phyloP scores from a whole-genome alignment of 176 grass and related monocot species.

The Carex cristatella region DNA sequence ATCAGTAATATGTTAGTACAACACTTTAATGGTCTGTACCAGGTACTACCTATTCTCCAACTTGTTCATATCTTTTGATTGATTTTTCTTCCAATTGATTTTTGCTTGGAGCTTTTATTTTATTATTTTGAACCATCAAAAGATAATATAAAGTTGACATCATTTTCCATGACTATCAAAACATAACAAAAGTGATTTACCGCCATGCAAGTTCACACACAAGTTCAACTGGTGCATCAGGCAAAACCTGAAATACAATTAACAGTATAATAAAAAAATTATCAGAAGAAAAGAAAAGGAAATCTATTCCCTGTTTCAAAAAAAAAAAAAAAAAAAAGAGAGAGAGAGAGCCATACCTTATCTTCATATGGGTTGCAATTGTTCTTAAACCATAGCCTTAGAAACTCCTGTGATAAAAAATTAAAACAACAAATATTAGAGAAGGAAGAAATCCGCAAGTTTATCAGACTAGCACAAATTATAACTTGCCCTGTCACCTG shows the following conservation, averaged over 20 bases:
- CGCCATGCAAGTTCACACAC: slow-evolving; percentile 82
- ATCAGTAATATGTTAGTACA: neutral
- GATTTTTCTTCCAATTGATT: neutral
- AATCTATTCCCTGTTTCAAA: neutral
- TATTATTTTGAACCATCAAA: neutral
- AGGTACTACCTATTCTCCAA: neutral
- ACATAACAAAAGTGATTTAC: slow-evolving; percentile 35
- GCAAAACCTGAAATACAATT: slow-evolving; percentile 56
- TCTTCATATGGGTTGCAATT: slow-evolving; percentile 99
- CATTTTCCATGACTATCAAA: neutral
- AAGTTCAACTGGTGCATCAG: slow-evolving; percentile 82
- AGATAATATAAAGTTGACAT: neutral
- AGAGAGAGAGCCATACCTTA: slow-evolving; percentile 31
- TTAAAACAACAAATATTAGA: slow-evolving; percentile 6
- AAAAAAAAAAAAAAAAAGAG: neutral
- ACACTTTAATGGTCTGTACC: neutral
- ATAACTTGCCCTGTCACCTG: neutral
- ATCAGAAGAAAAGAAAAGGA: slow-evolving; percentile 4
- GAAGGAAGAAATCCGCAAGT: neutral
- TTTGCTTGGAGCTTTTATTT: neutral
- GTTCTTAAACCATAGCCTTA: slow-evolving; percentile 93
- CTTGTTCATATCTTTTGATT: neutral
- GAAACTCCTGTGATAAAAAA: slow-evolving; percentile 61
- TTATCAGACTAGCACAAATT: neutral
- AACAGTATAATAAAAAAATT: slow-evolving; percentile 18